These are phyloP conservation scores for Aspergillus nomiae DNA, from an alignment of 2,329 filamentous ascomycete genomes.

Conservation along the genomic window DNA sequence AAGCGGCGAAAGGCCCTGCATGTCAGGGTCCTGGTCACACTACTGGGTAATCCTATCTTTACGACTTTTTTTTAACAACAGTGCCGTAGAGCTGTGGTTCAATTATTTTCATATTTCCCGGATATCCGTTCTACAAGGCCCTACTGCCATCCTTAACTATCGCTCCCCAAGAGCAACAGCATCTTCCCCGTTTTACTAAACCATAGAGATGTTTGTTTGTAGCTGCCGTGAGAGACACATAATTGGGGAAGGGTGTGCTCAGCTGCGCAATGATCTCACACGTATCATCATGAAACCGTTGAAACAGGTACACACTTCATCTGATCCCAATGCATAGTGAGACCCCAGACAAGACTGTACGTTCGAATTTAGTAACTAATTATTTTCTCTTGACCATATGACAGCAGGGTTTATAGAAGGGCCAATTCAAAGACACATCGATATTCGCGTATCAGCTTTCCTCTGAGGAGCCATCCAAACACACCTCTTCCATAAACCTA, in stretches of 20 bases:
- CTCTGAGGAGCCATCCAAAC: too few relatives aligned
- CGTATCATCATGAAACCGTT: neutral
- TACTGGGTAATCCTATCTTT: neutral
- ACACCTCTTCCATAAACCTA: too few relatives aligned
- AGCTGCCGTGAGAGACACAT: rapidly evolving
- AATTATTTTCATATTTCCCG: neutral
- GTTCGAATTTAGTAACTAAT: neutral
- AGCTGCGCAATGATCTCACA: neutral
- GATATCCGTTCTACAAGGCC: neutral
- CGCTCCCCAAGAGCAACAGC: neutral
- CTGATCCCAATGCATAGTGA: neutral
- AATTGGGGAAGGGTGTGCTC: rapidly evolving
- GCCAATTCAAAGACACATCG: too few relatives aligned
- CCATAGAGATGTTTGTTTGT: rapidly evolving
- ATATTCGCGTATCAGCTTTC: too few relatives aligned
- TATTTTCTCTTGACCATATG: neutral
- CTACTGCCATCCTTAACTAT: neutral
- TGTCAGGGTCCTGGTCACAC: neutral
- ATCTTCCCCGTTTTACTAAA: rapidly evolving
- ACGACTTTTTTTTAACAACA: neutral
- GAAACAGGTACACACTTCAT: neutral
- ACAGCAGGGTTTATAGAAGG: rapidly evolving
- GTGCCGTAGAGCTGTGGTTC: neutral
- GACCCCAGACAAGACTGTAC: neutral
- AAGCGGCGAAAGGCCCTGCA: neutral